A percentile compares a stretch with the other conserved stretches of the same genome.
phyloP scores from a whole-genome alignment of 495 filamentous ascomycete species.

The Corynascus novoguineensis region DNA sequence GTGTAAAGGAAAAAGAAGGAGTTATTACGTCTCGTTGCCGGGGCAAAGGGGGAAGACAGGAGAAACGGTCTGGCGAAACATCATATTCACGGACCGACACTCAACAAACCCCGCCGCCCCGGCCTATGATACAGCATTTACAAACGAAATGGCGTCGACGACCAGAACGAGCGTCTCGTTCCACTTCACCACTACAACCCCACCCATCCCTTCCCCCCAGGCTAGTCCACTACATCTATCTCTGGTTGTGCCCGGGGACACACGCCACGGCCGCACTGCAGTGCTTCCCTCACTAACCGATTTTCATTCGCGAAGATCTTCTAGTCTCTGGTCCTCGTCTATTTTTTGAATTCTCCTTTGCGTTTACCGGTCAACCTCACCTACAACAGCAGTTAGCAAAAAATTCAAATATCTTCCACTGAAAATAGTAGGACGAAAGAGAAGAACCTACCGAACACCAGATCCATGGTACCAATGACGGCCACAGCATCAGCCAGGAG shows the following conservation, averaged over 20 bases:
- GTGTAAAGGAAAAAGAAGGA: conserved; percentile 8
- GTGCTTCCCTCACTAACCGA: conserved; percentile 2
- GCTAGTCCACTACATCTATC: background rate
- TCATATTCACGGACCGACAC: background rate
- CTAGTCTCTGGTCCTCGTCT: background rate
- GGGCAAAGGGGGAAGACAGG: background rate
- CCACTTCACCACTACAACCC: background rate
- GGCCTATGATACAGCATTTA: conserved; percentile 21
- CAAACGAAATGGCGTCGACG: conserved; percentile 15
- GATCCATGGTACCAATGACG: conserved; percentile 92
- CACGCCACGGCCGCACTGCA: background rate
- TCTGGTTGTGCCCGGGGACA: background rate
- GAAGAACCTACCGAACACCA: conserved; percentile 53
- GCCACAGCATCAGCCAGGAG: conserved; percentile 94
- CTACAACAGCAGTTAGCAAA: conserved; percentile 19
- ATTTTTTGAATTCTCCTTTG: conserved; percentile 8
- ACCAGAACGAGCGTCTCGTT: conserved; percentile 17
- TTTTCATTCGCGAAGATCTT: conserved; percentile 3
- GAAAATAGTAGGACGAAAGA: conserved; percentile 2
- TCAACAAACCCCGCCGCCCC: background rate
- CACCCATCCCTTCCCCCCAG: background rate
- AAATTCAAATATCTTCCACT: background rate
- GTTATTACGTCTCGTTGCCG: conserved; percentile 13
- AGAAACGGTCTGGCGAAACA: background rate
- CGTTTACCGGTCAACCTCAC: conserved; percentile 47